Evolutionary conservation across 768 basidiomycete species (phyloP), one percentile per base, ranked within the genome.

Genomic region (Filobasidium floriforme): DNA sequence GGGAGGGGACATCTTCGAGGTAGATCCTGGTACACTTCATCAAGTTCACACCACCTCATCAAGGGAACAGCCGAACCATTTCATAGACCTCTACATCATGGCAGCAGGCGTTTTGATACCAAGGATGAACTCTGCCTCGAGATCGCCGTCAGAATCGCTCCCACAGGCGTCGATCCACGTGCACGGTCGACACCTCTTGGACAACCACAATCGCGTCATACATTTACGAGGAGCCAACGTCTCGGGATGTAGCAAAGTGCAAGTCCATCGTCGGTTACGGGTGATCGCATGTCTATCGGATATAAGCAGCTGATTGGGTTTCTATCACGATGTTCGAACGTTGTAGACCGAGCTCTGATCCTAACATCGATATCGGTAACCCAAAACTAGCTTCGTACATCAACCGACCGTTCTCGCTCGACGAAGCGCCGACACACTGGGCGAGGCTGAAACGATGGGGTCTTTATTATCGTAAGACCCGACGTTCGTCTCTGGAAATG

Each of bases 401-500:
- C 28, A 89, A 89, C 12, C 81, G 92, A 22, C 96, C 96, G 0
- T 97, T 97, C 76, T 88, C 93, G 11, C 80, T 98, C 1, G 85
- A 87, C 54, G 89, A 98, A 68, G 93, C 94, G 0, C 88, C 84
- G 37, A 86, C 89, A 63, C 90, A 92, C 72, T 86, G 92, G 73
- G 82, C 87, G 5, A 82, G 92, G 59, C 79, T 94, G 43, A 81
- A 89, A 54, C 81, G 89, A 77, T 94, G 90, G 92, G 91, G 92
- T 0, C 79, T 93, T 71, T 88, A 89, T 0, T 90, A 92, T 74
- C 82, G 92, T 92, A 71, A 24, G 88, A 82, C 26, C 40, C 15
- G 55, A 1, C 41, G 9, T 18, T 1, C 26, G 24, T 28, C 1
- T 28, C 7, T 24, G 18, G 5, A 1, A 29, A 40, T 10, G n/a